Base-by-base conservation (phyloP, 1,139 yeast genomes). In the Geotrichum phurueaensis region DNA sequence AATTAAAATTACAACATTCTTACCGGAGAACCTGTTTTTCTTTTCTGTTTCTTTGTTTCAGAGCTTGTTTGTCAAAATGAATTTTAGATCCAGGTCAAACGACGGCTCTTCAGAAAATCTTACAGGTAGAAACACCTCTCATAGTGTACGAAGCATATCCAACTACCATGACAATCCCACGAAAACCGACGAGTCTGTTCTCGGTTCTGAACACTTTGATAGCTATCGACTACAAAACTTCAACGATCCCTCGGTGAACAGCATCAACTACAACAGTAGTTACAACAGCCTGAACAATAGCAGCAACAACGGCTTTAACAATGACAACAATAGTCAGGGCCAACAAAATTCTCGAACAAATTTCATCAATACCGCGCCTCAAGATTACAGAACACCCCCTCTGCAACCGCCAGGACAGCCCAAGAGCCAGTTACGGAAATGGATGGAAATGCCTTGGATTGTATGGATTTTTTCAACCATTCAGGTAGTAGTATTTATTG, bases 401-500 rank as follows among this genome's bases (percentile, higher is more conserved):
- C 18, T 25, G 1, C 33, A 3, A 18, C 47, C 18, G 23, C 15
- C 20, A 20, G 13, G 1, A 15, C 23, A 23, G 18, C 9, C n/a
- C 9, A 39, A 48, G 20, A 13, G 33, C 25, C 23, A 47, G 53
- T 5, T 36, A n/a, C 13, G 22, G n/a, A 53, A 22, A 12, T 29
- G 54, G 45, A 18, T 13, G 15, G 22, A 31, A 25, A 54, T 45
- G 36, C 77, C 78, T 2, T 73, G 71, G 66, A 67, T 74, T 53
- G 69, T 72, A 12, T 71, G 69, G 65, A 51, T 67, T 9, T 62
- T 74, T 36, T 67, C 71, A 25, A 23, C 77, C 5, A 78, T 84
- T 25, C 90, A 87, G 69, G 69, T 84, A 2, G 72, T 75, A 10
- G 86, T 86, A 20, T 87, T 87, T 68, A 78, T 86, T n/a, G 87